These are phyloP conservation scores for Fusarium mangiferae DNA, from an alignment of 2,329 filamentous ascomycete species.

Conservation along the genomic window DNA sequence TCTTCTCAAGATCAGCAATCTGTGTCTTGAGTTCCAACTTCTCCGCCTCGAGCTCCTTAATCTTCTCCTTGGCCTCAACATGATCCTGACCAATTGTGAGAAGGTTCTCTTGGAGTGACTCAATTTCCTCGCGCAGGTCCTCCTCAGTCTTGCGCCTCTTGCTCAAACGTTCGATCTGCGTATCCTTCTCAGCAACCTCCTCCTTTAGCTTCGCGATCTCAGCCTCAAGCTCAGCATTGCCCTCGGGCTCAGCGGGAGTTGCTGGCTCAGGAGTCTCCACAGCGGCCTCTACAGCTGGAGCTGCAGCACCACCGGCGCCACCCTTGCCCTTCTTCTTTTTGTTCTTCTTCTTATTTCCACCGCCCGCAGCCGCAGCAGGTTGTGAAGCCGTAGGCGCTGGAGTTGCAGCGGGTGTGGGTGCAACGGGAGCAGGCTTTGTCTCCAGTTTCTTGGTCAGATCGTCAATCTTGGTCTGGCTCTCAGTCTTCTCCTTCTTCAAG, in stretches of 20 bases:
- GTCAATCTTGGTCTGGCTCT: constrained; percentile 48
- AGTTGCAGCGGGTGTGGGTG: constrained; percentile 32
- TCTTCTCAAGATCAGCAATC: constrained; percentile 76
- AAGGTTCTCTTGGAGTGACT: constrained; percentile 82
- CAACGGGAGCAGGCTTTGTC: constrained; percentile 21
- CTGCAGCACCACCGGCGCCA: constrained; percentile 59
- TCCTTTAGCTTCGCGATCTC: constrained; percentile 63
- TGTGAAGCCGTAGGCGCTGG: constrained; percentile 42
- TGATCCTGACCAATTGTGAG: constrained; percentile 83
- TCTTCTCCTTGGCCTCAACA: constrained; percentile 82
- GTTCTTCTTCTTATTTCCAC: constrained; percentile 70
- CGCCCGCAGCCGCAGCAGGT: constrained; percentile 38
- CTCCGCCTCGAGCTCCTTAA: constrained; percentile 76
- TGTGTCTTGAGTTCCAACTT: constrained; percentile 71
- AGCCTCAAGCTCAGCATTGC: constrained; percentile 55
- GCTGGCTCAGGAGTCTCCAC: constrained; percentile 51
- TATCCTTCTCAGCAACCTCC: constrained; percentile 72
- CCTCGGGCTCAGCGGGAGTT: constrained; percentile 42
- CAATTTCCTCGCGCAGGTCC: constrained; percentile 84
- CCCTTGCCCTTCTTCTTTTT: constrained; percentile 93
- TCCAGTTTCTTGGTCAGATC: constrained; percentile 59
- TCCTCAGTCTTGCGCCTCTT: constrained; percentile 80
- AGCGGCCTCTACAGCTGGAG: constrained; percentile 47
- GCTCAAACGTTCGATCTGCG: constrained; percentile 76
- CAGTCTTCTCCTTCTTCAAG: constrained; percentile 48